A percentile compares a stretch with the other conserved stretches of the same genome.
phyloP scores from a whole-genome alignment of 129 eudicot species.

The Scalesia atractyloides region DNA sequence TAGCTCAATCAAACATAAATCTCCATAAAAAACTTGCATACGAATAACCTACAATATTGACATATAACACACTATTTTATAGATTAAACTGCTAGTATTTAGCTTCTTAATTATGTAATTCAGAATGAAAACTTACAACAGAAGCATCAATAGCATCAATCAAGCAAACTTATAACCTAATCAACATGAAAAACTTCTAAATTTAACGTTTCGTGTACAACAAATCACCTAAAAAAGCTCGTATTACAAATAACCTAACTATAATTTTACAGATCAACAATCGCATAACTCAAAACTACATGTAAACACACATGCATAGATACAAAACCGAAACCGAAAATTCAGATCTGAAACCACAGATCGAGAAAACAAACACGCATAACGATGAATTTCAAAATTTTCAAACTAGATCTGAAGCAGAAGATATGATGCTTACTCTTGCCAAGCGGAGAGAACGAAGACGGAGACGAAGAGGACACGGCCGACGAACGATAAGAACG shows the following conservation, averaged over 20 bases:
- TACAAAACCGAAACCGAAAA: not conserved
- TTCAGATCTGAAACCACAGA: conserved; percentile 28
- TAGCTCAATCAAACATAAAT: conserved; percentile 3
- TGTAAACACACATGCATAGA: not conserved
- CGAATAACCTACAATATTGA: not conserved
- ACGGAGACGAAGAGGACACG: conserved; percentile 78
- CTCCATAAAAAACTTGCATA: not conserved
- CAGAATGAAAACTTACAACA: not conserved
- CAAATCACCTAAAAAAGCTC: not conserved
- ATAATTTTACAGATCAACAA: conserved; percentile 6
- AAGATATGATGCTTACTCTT: conserved; percentile 56
- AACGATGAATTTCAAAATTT: not conserved
- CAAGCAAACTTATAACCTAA: not conserved
- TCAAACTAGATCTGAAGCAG: conserved; percentile 45
- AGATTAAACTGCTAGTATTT: not conserved
- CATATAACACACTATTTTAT: not conserved
- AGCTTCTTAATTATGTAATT: not conserved
- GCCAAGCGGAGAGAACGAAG: conserved; percentile 74
- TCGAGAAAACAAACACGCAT: not conserved
- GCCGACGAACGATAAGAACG: conserved; percentile 66
- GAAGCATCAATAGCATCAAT: not conserved
- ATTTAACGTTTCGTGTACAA: not conserved
- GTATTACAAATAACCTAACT: not conserved
- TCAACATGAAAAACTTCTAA: not conserved
- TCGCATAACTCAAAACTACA: not conserved